Base-by-base conservation (phyloP, 345 rosid species). In the Leavenworthia alabamica region DNA sequence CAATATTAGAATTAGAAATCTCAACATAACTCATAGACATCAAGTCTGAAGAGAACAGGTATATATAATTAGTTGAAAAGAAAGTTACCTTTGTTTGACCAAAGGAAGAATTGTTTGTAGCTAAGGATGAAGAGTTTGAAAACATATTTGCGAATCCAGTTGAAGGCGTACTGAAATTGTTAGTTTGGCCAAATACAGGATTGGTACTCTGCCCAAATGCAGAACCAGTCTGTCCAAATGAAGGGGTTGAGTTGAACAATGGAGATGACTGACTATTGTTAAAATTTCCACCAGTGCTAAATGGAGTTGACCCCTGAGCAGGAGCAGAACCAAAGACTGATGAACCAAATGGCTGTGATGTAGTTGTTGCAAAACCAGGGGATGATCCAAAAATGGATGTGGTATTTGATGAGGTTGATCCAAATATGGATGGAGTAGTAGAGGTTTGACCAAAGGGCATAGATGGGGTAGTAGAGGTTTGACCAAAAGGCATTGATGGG, bases 81-180 rank as follows among this genome's bases (percentile, higher is more conserved):
- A 26, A 12, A 76, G 83, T 84, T 33, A 89, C 99, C 59, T 70
- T 63, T 57, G 82, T 45, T 70, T 73, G 95, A 71, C 76, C 54
- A 42, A 82, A 82, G 24, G 70, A 64, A 20, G 78, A 70, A 68
- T 8, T 77, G 64, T 26, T 72, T 56, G 86, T 72, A 35, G 66
- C 49, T 14, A 70, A 40, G 13, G 95, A 73, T 14, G 81, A 12
- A 66, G 81, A 68, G 73, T 69, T 78, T 39, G 91, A 56, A 81
- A 79, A 89, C 19, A 65, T n/a, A 64, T 73, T 79, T 11, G 64
- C 32, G 15, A 75, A 73, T 20, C 82, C 88, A 62, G 78, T 68
- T 19, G 85, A 74, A 54, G 87, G 83, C 44, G 82, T 60, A 56
- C 36, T 77, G 68, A 83, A 89, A 39, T 66, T 56, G 77, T 61